Evolutionary conservation across 257 asterid species (phyloP).

Genomic region (Cruciata laevipes): DNA sequence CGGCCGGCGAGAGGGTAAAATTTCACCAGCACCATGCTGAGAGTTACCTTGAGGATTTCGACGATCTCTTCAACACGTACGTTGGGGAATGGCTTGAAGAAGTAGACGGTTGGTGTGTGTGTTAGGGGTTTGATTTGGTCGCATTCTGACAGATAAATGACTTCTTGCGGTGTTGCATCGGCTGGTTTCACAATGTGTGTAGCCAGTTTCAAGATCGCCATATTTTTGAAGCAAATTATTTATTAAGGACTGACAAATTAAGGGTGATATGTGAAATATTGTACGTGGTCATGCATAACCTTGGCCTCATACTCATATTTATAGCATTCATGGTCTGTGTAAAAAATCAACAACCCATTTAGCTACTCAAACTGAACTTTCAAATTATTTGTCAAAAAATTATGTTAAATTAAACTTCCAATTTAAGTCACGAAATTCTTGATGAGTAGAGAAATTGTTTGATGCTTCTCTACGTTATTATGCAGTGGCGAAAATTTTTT

Average conservation of each 20-base stretch:
- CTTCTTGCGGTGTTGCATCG: conserved; percentile 36
- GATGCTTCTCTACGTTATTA: too few relatives aligned
- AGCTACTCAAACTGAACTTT: not conserved
- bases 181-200: conserved; percentile 53
- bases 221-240: conserved; percentile 17
- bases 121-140: conserved; percentile 51
- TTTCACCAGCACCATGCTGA: conserved; percentile 35
- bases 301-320: not conserved
- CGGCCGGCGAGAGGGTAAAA: conserved; percentile 62
- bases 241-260: not conserved
- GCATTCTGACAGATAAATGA: conserved; percentile 33
- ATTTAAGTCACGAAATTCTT: too few relatives aligned
- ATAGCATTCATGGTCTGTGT: not conserved
- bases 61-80: conserved; percentile 3
- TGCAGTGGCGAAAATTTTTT: too few relatives aligned
- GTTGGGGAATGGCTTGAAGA: conserved; percentile 25
- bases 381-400: too few relatives aligned
- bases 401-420: too few relatives aligned
- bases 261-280: not conserved
- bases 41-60: conserved; percentile 23
- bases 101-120: conserved; percentile 52
- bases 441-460: too few relatives aligned
- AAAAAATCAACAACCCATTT: too few relatives aligned
- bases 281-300: not conserved
- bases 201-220: conserved; percentile 29